These are phyloP conservation scores for Sclerotinia nivalis DNA, from an alignment of 2,329 filamentous ascomycete species.

Conservation along the genomic window DNA sequence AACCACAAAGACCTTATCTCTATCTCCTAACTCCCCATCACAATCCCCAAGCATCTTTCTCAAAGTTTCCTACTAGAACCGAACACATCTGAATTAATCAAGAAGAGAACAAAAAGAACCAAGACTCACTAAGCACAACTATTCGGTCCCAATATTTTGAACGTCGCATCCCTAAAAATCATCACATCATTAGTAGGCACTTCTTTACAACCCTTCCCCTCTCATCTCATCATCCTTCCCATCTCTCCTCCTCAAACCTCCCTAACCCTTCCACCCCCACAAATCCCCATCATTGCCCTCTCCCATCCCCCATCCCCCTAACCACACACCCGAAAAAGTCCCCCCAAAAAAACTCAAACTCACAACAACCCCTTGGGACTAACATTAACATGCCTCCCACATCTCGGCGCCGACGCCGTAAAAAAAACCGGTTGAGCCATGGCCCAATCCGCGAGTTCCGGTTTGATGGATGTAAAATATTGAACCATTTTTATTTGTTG, in stretches of 20 bases:
- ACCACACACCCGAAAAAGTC: neutral
- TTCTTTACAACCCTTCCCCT: too few relatives aligned
- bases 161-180: neutral
- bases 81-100: neutral
- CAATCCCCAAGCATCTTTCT: too few relatives aligned
- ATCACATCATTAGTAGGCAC: neutral
- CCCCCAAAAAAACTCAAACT: neutral
- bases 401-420: conserved; percentile 68
- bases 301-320: neutral
- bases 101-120: neutral
- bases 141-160: neutral
- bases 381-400: conserved; percentile 70
- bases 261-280: neutral
- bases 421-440: conserved; percentile 72
- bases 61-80: neutral
- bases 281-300: neutral
- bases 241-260: too few relatives aligned
- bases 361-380: conserved; percentile 72
- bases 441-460: conserved; percentile 62
- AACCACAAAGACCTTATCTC: neutral
- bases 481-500: conserved; percentile 1
- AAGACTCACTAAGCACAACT: conserved; percentile 15
- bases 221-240: too few relatives aligned
- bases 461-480: conserved; percentile 52
- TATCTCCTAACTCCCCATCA: neutral